Base-by-base conservation (phyloP, 1,139 yeast genomes). In the Pichia sp. region DNA sequence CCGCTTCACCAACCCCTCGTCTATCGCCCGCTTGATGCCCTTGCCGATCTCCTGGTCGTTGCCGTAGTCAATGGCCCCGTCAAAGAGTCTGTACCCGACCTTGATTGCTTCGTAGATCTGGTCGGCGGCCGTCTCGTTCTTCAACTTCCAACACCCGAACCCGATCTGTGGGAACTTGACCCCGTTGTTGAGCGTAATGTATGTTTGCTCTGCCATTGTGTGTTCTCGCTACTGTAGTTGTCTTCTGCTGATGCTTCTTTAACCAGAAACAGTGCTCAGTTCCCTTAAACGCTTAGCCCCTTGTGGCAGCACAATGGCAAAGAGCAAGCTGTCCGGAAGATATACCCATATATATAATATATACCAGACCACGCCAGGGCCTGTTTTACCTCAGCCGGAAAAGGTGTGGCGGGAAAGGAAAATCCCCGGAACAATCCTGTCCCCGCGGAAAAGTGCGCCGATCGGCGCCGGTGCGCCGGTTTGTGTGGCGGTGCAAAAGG, bases 61-160 rank as follows among this genome's bases (percentile, higher is more conserved):
- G 59, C 88, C 92, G 68, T 87, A 87, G 67, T 85, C 92, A 68
- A 79, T 77, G 51, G 93, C 95, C 64, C 89, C 88, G 66, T 85
- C 92, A 61, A 85, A 84, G 59, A 84, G 72, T 71, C 93, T 78
- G 76, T 87, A 87, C 10, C 95, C 95, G 12, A 56, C 61, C 46
- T 67, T 62, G 49, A 67, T 66, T 31, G 71, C 70, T 12, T 65
- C 63, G 55, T 67, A 66, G 36, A 67, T 63, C 55, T 65, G 69
- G 27, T 66, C 58, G 6, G 68, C 65, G 56, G 79, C 71, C 24
- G 83, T 87, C 20, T 92, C 82, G 29, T 77, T 73, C 64, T 81
- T 80, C 20, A 80, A 85, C 53, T 68, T 68, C 72, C 70, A 68
- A 51, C 67, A 65, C 29, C 72, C 72, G 52, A 67, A 64, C 30